Evolutionary conservation across 257 asterid species (phyloP), one percentile per base, ranked within the genome.

Genomic region (Echium plantagineum): DNA sequence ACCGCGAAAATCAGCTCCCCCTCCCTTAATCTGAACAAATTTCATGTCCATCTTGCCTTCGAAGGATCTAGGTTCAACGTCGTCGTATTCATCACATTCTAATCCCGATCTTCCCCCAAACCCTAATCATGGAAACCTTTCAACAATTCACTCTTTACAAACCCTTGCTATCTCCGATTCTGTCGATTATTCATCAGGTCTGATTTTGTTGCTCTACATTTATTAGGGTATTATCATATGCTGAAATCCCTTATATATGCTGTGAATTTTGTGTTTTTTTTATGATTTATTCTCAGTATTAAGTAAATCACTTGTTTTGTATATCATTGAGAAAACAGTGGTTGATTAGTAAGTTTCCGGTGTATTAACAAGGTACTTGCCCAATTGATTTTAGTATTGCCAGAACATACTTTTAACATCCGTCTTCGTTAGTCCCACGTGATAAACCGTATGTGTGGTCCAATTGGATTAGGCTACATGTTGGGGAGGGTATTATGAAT

Each of bases 11-110:
- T 35, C 46, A 35, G 9, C 46, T 8, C 46, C 46, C 46, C 46
- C 38, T 7, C 38, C 38, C 38, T 31, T 31, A 0, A 5, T 9
- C 46, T 7, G 5, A 35, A 68, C 52, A 48, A 74, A 52, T 86
- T 89, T 86, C 86, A 89, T 89, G 97, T 86, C 95, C 97, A 81
- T 82, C 86, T 76, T 69, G 94, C 85, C 94, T 69, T 66, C 78
- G 58, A 70, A 67, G 68, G 82, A 77, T 74, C 83, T 46, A 42
- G 80, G 62, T 76, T 72, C 90, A 70, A 47, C 83, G 21, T 66
- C 94, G 32, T 70, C 87, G 5, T 76, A 83, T n/a, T 69, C 87
- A 13, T 67, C 82, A 24, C 26, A 28, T 5, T 59, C 82, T 52
- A 58, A 10, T 61, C 21, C 73, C 71, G 65, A 68, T 66, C 79